Evolutionary conservation across 495 filamentous ascomycete species (phyloP), one percentile per base, ranked within the genome.

Genomic region (Aspergillus homomorphus): DNA sequence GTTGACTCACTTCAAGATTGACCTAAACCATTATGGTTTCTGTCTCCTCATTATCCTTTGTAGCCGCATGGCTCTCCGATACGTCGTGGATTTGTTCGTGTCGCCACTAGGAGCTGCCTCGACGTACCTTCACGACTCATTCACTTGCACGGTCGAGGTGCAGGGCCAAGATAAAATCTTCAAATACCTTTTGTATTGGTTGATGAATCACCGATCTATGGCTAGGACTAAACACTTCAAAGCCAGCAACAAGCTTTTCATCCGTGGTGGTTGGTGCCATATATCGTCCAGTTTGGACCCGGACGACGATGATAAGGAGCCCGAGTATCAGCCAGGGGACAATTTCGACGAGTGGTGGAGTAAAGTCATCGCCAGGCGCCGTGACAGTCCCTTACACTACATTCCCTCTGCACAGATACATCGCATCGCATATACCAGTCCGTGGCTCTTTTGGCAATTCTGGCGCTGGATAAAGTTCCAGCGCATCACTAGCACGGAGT

Each of bases 141-240:
- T 80, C 46, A 59, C 82, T 19, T 84, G 80, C 1, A 81, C 78
- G 3, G 84, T 85, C 14, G 84, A 88, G 57, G 80, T 89, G 51
- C 78, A 84, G 14, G 76, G 81, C 7, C 84, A 88, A 55, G 87
- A 89, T 58, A 85, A 89, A 62, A 80, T 85, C 45, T 88, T 84
- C 72, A 86, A 80, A 58, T 85, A 87, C 66, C 62, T 89, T 21
- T 88, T 89, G 86, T 78, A 74, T 43, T 90, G 87, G 87, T 77
- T 89, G 4, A 77, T 86, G 20, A 73, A 73, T 28, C 87, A 89
- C 63, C 61, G 70, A 20, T 86, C 86, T 52, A 78, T 83, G 30
- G 77, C 80, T 49, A 69, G 72, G 3, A 79, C 84, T 0, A 82
- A 81, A 8, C 77, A 80, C 5, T 87, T 88, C 56, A 78, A 89